Evolutionary conservation across 495 filamentous ascomycete genomes (phyloP).

Genomic region (Penicillium lividum): DNA sequence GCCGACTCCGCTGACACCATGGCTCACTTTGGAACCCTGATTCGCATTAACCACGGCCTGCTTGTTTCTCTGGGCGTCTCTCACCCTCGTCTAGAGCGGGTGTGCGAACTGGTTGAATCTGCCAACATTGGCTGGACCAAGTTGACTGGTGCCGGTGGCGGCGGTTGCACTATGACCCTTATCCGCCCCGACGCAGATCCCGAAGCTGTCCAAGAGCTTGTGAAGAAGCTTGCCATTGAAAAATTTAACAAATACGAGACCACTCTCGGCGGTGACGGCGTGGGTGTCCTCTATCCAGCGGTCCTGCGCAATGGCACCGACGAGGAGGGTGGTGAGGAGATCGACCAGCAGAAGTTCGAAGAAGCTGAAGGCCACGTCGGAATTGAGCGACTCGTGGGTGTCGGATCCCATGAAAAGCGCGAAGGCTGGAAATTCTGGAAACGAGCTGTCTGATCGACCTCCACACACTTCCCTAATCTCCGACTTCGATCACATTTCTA

Average conservation of each 20-base stretch:
- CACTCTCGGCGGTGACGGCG: constrained; percentile 85
- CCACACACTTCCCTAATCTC: constrained; percentile 11
- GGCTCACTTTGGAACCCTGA: constrained; percentile 75
- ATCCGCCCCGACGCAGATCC: constrained; percentile 62
- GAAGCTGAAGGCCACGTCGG: constrained; percentile 76
- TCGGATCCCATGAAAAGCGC: constrained; percentile 66
- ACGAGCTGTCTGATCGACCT: constrained; percentile 23
- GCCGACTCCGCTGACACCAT: constrained; percentile 57
- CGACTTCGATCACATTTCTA: constrained; percentile 6
- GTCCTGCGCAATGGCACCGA: constrained; percentile 70
- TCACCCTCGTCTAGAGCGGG: constrained; percentile 87
- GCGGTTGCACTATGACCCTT: constrained; percentile 91
- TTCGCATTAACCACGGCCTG: constrained; percentile 90
- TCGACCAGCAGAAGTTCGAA: constrained; percentile 89
- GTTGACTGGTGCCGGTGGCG: constrained; percentile 91
- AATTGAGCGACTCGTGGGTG: constrained; percentile 66
- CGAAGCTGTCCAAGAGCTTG: constrained; percentile 58
- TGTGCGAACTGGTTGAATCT: constrained; percentile 87
- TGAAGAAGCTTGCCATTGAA: constrained; percentile 68
- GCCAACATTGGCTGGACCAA: constrained; percentile 96
- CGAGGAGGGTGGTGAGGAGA: constrained; percentile 79
- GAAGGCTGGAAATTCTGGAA: constrained; percentile 97
- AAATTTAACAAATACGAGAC: constrained; percentile 83
- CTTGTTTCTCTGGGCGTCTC: constrained; percentile 87
- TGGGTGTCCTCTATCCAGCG: constrained; percentile 90